phyloP scores from a whole-genome alignment of 257 asterid genomes.

The Capsicum rhomboideum region DNA sequence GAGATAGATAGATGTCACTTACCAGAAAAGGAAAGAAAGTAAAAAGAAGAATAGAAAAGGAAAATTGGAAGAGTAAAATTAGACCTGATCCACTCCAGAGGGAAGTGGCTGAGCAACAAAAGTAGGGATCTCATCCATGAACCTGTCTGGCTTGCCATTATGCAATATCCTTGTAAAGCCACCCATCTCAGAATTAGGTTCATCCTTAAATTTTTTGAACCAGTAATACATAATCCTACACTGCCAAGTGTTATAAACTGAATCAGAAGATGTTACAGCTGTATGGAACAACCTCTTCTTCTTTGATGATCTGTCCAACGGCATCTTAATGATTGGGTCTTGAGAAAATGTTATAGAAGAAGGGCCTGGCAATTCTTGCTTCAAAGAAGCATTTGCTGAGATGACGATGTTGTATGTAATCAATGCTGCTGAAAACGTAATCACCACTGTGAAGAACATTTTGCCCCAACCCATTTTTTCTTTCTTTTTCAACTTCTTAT shows the following conservation, averaged over 20 bases:
- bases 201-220: constrained; percentile 60
- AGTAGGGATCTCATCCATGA: constrained; percentile 97
- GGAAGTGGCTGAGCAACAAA: constrained; percentile 91
- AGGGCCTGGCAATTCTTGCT: constrained; percentile 64
- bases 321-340: constrained; percentile 83
- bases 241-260: constrained; percentile 97
- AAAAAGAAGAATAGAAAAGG: background rate
- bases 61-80: no score
- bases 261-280: constrained; percentile 86
- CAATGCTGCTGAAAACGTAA: constrained; percentile 66
- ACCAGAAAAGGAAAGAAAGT: no score
- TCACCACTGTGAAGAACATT: constrained; percentile 56
- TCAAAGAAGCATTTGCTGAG: constrained; percentile 84
- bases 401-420: constrained; percentile 87
- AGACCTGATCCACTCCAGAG: constrained; percentile 78
- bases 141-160: constrained; percentile 56
- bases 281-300: constrained; percentile 70
- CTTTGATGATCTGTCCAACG: constrained; percentile 21
- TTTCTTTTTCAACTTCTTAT: no score
- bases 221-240: constrained; percentile 88
- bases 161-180: constrained; percentile 90
- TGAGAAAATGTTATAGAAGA: constrained; percentile 10
- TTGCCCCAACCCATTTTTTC: constrained; percentile 65
- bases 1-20: no score
- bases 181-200: constrained; percentile 73